A percentile compares a stretch with the other conserved stretches of the same genome.
phyloP scores from a whole-genome alignment of 345 rosid species.

The Durio zibethinus region DNA sequence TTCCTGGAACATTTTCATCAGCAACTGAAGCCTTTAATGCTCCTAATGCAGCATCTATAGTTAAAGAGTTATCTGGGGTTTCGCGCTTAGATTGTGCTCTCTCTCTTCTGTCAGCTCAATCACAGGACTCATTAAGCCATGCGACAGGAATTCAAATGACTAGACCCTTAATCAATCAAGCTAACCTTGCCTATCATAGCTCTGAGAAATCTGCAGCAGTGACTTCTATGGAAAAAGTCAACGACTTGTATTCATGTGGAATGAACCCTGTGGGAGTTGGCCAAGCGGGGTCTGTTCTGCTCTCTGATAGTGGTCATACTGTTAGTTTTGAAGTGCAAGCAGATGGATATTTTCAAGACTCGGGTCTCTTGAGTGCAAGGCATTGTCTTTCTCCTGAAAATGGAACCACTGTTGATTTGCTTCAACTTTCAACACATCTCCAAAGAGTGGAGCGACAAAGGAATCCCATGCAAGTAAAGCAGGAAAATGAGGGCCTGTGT shows the following conservation, averaged over 20 bases:
- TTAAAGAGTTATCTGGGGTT: slow-evolving; percentile 39
- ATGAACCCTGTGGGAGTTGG: slow-evolving; percentile 34
- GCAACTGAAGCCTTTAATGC: slow-evolving; percentile 34
- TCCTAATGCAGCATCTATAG: slow-evolving; percentile 30
- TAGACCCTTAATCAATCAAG: slow-evolving; percentile 33
- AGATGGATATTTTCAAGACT: slow-evolving; percentile 29
- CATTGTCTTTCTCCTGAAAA: slow-evolving; percentile 34
- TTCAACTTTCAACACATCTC: slow-evolving; percentile 71
- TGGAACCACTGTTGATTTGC: slow-evolving; percentile 59
- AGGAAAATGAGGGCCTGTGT: slow-evolving; percentile 46
- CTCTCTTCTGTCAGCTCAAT: slow-evolving; percentile 96
- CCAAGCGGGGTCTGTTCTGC: slow-evolving; percentile 22
- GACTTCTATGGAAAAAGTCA: slow-evolving; percentile 26
- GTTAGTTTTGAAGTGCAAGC: slow-evolving; percentile 27
- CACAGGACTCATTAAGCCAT: slow-evolving; percentile 43
- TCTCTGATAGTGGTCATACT: slow-evolving; percentile 28
- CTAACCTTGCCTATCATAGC: slow-evolving; percentile 19
- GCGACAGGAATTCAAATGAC: slow-evolving; percentile 34
- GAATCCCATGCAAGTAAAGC: slow-evolving; percentile 48
- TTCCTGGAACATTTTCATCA: slow-evolving; percentile 28
- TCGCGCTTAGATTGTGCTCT: slow-evolving; percentile 67
- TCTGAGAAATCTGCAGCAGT: slow-evolving; percentile 19
- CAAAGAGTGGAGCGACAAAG: slow-evolving; percentile 69
- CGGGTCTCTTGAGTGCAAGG: slow-evolving; percentile 27
- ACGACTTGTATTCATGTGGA: slow-evolving; percentile 29